Evolutionary conservation across 2,329 filamentous ascomycete species (phyloP), one percentile per base, ranked within the genome.

Genomic region (Aureobasidium melanogenum): DNA sequence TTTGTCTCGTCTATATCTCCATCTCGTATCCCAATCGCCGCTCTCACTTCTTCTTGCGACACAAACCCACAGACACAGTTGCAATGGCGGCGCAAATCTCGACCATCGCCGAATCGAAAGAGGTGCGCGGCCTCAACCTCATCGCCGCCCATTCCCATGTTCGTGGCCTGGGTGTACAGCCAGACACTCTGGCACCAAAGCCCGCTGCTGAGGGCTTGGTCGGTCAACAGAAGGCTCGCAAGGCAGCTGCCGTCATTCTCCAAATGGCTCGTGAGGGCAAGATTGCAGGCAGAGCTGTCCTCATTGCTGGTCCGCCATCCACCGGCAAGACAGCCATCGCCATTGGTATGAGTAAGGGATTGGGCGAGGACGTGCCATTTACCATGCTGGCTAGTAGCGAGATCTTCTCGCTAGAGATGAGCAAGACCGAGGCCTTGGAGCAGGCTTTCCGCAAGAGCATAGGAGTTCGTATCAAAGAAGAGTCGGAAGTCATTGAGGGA

Each of bases 251-350:
- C 1, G 88, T 99, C 52, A 96, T 99, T 69, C 79, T 99, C 64
- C 91, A 96, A 79, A 99, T 99, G 94, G 95, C 96, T 69, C 97
- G 96, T 78, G 91, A 97, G 72, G 93, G 93, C 71, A 97, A 97
- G 81, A 97, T 99, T 77, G 94, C 94, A 63, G 94, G 94, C 58
- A 86, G 93, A 70, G 94, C 94, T 36, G 89, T 97, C 34, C 80
- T 99, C 68, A 96, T 99, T 70, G 93, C 94, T 52, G 94, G 94
- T 0, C 94, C 94, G 63, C 94, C 94, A 4, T 93, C 94, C 77
- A 99, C 94, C 58, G 94, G 94, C 71, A 99, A 99, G 80, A 99
- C 94, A 0, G 94, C 94, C 51, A 96, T 99, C 69, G 94, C 94
- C 56, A 97, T 97, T 89, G 94, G 92, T 52, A 97, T 99, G 92